These are phyloP conservation scores for Dioscorea cayenensis DNA, from an alignment of 116 monocot species.

Conservation along the genomic window DNA sequence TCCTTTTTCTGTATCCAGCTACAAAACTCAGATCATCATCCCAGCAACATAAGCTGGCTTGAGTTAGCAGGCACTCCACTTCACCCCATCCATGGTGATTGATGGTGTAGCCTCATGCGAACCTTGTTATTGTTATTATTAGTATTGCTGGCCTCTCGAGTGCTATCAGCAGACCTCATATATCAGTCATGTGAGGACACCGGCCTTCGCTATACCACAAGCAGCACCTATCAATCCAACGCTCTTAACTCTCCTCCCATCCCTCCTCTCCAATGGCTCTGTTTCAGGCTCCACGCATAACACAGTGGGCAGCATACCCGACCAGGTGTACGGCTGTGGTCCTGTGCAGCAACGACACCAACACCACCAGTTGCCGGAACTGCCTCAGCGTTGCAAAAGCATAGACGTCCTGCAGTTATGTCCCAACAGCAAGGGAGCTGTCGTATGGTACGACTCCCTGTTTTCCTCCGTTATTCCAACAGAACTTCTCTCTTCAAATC, in stretches of 20 bases:
- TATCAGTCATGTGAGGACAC: not conserved
- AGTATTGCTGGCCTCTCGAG: not conserved
- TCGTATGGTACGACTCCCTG: conserved; percentile 17
- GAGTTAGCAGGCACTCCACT: not conserved
- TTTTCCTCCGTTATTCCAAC: conserved; percentile 10
- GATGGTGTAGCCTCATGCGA: not conserved
- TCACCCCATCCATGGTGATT: not conserved
- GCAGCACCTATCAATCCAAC: conserved; percentile 9
- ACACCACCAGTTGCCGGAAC: conserved; percentile 1
- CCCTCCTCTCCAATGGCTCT: conserved; percentile 12
- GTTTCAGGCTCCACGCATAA: conserved; percentile 7
- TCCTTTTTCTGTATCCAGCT: too few relatives aligned
- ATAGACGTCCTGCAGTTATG: conserved; percentile 5
- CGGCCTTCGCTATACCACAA: conserved; percentile 6
- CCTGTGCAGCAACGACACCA: conserved; percentile 21
- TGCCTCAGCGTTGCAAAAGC: conserved; percentile 11
- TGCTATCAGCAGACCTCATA: not conserved
- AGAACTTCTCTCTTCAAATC: not conserved
- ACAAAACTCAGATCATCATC: too few relatives aligned
- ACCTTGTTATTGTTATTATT: not conserved
- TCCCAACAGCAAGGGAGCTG: conserved; percentile 10
- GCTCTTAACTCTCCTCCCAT: conserved; percentile 3
- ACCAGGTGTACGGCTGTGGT: conserved; percentile 16
- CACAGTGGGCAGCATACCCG: not conserved
- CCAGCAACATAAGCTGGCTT: too few relatives aligned